Base-by-base conservation (phyloP, 495 filamentous ascomycete species). In the Hyaloscypha hepaticicola region DNA sequence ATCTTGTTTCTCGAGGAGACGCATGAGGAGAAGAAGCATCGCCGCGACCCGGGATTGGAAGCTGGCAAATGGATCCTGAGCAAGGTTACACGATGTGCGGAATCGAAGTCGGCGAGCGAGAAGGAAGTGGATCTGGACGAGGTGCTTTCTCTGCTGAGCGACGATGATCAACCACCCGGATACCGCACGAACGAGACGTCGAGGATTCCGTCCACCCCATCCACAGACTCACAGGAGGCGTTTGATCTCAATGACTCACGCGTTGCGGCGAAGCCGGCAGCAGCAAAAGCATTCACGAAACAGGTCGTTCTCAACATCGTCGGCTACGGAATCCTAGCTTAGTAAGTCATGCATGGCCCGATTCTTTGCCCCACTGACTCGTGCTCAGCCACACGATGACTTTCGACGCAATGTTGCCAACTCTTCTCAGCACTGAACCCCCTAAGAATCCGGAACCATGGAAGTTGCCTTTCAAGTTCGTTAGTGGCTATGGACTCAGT, bases 1-100 rank as follows among this genome's bases (percentile, higher is more conserved):
- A 79, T 95, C 53, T 73, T 99, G 45, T 99, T 97, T 76, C 79
- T 99, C 64, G 92, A 98, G 77, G 95, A 99, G 78, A 98, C 95
- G 6, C 95, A 98, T 71, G 86, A 86, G 51, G 87, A 94, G 72
- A 90, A 89, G 79, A 95, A 88, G 72, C 73, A 86, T 70, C 83
- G 85, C 50, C 86, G 84, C 45, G 95, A 99, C 77, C 77, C 78
- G 41, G 93, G 95, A 9, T 70, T 90, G 14, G 90, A 92, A 74
- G 69, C 89, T 55, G 95, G 96, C 64, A 82, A 86, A 69, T 91
- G 87, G 84, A 76, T 97, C 38, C 66, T 92, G 33, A 78, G 57
- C 55, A 66, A 67, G 49, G 21, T 70, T 34, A 55, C 57, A 38
- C 51, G 45, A 21, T 68, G 67, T 29, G 58, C 56, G 14, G 65